Base-by-base conservation (phyloP, 306 rosid genomes). In the Casuarina equisetifolia region DNA sequence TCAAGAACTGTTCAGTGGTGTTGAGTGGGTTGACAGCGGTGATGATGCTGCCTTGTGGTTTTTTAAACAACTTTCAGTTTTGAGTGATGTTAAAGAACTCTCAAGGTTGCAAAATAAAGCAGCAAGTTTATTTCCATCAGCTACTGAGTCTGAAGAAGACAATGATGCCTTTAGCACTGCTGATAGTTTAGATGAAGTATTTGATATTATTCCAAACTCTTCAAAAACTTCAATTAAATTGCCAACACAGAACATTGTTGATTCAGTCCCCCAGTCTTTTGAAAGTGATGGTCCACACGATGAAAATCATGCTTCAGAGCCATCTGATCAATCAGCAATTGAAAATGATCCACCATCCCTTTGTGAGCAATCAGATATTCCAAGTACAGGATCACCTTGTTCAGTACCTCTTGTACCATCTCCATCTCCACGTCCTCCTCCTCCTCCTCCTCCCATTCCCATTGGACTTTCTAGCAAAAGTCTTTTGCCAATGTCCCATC, bases 31-130 rank as follows among this genome's bases (percentile, higher is more conserved):
- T 84, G 98, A 91, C 50, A 84, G 78, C 74, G 86, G 87, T 75
- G 98, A 95, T 81, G 97, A 92, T 79, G 98, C 94, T 43, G 91
- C 98, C 51, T 90, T 92, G 81, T 95, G 98, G 98, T 83, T 95
- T 76, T 92, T 95, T 75, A 89, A 91, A 79, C 96, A 95, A 70
- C 95, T 95, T 32, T 87, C 88, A 50, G 92, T 82, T 83, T 82
- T 90, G 73, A 87, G 83, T 78, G 98, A 95, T 9, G 91, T 85
- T 36, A 95, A 89, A 85, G 98, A 94, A 79, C 46, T 90, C 51
- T 90, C 98, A 39, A 89, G 89, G 88, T 79, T 89, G 80, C 97
- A 91, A 74, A 88, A 81, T 81, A 92, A 83, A 88, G 74, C 84
- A 74, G 74, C 84, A 72, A 92, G 93, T 86, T 87, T 91, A 82